Base-by-base conservation (phyloP, 805 yeast genomes). In the Metschnikowia drakensbergensis region DNA sequence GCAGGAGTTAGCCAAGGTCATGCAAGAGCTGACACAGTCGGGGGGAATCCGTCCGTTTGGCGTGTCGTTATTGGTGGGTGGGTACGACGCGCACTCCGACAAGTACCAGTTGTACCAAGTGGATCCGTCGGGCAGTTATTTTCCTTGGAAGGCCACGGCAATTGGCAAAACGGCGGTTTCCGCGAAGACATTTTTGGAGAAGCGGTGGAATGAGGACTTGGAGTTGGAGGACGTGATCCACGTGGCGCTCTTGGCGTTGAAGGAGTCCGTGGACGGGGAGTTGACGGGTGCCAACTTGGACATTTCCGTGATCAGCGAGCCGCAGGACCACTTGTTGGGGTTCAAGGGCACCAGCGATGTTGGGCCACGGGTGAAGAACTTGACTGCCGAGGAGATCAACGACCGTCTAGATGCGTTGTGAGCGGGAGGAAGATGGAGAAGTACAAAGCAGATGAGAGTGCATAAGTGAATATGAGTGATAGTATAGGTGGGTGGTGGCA, bases 21-120 rank as follows among this genome's bases (percentile, higher is more conserved):
- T 94, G 88, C 99, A 94, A 69, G 97, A 92, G 67, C 91, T 96
- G n/a, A 94, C 98, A 1, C 99, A 94, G 66, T 84, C 90, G 46
- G 99, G 97, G 45, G 99, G 99, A 69, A 96, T 94, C 54, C 82
- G 99, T 65, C 99, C 99, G n/a, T 94, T 83, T 66, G 99, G 99
- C 52, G 97, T 95, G 23, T 88, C 97, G 8, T 74, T 94, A 49
- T 75, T 94, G 48, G 90, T 94, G 17, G 99, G 97, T 7, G 99
- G 99, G 23, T 80, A 88, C 65, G 98, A 94, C 65, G 89, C 85
- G 33, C 82, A 78, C 58, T 76, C 80, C 11, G 83, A 83, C 28
- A 58, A 57, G 32, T 91, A 80, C 68, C 87, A 87, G 64, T 76
- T 94, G 51, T 94, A 94, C 68, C 99, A 94, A 71, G 96, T 94